Base-by-base conservation (phyloP, 2,329 filamentous ascomycete species). In the Colletotrichum sp. region DNA sequence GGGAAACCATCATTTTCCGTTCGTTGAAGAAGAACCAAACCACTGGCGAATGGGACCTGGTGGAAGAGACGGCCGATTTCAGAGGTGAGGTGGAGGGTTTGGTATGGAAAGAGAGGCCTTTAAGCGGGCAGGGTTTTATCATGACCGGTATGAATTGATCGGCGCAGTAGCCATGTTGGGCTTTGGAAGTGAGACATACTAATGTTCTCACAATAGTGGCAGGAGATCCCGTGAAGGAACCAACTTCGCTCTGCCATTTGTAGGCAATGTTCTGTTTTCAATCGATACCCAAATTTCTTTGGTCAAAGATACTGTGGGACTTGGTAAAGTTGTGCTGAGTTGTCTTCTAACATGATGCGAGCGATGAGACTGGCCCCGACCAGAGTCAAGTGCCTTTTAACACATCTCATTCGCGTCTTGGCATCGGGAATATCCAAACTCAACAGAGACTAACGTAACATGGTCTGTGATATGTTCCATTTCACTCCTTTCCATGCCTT, bases 51-150 rank as follows among this genome's bases (percentile, higher is more conserved):
- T 87, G 85, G 85, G 82, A 82, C 34, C 78, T 86, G 26, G 77
- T 87, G 0, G 85, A 87, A 71, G 85, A 87, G 76, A 80, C 79
- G 10, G 84, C 85, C 1, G 79, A 82, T 7, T 83, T 83, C 62
- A 71, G 71, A 12, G 81, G 85, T 6, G 76, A 76, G 0, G 63
- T 78, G 1, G 80, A 86, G 15, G 79, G 75, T 3, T 68, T 87
- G 13, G 73, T 79, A 6, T 87, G 85, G 85, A 78, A 80, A 26
- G 77, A 81, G 39, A 84, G 85, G 49, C 84, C 85, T 2, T 80
- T 86, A 13, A 85, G 85, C 3, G 81, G 83, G 8, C 81, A 82
- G 32, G 80, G 79, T 24, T 83, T 81, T 8, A 82, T 84, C 15
- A 64, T 84, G 36, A 80, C 80, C 3, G 81, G 81, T 7, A 80